A percentile compares a stretch with the other conserved stretches of the same genome.
These are phyloP conservation scores for Myochromella boudieri DNA, from an alignment of 768 basidiomycete genomes.

Conservation along the genomic window DNA sequence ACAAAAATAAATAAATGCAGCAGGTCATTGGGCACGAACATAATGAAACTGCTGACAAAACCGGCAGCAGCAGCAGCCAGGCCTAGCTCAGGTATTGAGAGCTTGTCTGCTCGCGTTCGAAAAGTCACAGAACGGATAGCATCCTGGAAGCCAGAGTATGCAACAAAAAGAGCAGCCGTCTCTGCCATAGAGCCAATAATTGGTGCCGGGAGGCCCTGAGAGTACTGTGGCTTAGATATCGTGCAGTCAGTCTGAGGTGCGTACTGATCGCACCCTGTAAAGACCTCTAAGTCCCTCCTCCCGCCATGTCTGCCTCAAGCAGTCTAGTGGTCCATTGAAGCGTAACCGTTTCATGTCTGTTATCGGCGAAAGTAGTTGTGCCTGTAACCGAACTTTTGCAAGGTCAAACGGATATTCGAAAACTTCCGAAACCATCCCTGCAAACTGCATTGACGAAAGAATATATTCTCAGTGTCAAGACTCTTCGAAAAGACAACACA, in stretches of 20 bases:
- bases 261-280: slow-evolving; percentile 82
- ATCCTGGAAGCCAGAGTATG: slow-evolving; percentile 80
- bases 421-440: slow-evolving; percentile 83
- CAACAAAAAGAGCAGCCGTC: slow-evolving; percentile 86
- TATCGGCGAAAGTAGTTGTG: slow-evolving; percentile 60
- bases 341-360: slow-evolving; percentile 46
- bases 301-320: slow-evolving; percentile 76
- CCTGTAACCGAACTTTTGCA: slow-evolving; percentile 88
- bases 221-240: too few species aligned
- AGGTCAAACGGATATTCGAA: slow-evolving; percentile 94
- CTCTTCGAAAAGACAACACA: slow-evolving; percentile 14
- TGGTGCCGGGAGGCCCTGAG: slow-evolving; percentile 90
- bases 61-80: slow-evolving; percentile 89
- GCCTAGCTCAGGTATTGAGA: slow-evolving; percentile 68
- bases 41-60: slow-evolving; percentile 79
- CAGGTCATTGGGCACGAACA: slow-evolving; percentile 54
- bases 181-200: slow-evolving; percentile 92
- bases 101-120: slow-evolving; percentile 38
- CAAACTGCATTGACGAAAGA: slow-evolving; percentile 41
- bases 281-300: slow-evolving; percentile 84
- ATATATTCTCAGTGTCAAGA: background rate
- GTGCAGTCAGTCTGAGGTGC: too few species aligned
- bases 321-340: slow-evolving; percentile 90
- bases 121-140: slow-evolving; percentile 45
- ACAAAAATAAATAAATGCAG: background rate